A percentile compares a stretch with the other conserved stretches of the same genome.
These are phyloP conservation scores for Penicillium atrosanguineum DNA, from an alignment of 495 filamentous ascomycete species.

Conservation along the genomic window DNA sequence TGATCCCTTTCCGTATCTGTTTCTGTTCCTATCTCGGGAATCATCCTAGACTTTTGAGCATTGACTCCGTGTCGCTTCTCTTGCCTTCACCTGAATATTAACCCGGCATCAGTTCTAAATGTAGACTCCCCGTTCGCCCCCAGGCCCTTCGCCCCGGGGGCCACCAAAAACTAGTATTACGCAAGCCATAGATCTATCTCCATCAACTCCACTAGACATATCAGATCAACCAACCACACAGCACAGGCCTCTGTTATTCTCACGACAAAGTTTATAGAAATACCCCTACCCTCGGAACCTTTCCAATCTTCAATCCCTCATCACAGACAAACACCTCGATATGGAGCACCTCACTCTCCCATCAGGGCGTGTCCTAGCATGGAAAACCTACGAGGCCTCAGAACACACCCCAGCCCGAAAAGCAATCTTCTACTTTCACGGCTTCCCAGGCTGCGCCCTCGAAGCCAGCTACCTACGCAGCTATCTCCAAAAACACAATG, in stretches of 20 bases:
- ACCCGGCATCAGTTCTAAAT: neutral
- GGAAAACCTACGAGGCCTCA: constrained; percentile 8
- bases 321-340: neutral
- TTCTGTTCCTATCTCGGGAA: neutral
- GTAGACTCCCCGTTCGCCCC: no score
- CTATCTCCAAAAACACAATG: constrained; percentile 1
- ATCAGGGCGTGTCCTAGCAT: constrained; percentile 9
- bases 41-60: neutral
- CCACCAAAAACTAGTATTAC: no score
- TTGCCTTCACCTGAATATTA: no score
- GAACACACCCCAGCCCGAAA: neutral
- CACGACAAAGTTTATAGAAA: no score
- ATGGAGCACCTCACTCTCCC: constrained; percentile 4
- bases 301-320: no score
- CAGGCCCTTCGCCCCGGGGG: no score
- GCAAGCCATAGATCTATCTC: no score
- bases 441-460: constrained; percentile 6
- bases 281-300: no score
- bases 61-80: no score
- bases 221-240: no score
- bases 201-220: no score
- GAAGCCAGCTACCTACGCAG: constrained; percentile 3
- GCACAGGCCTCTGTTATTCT: no score
- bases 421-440: constrained; percentile 13
- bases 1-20: neutral